Conservation (phyloP, 1,139 yeast species). For the Diutina neorugosa region DNA sequence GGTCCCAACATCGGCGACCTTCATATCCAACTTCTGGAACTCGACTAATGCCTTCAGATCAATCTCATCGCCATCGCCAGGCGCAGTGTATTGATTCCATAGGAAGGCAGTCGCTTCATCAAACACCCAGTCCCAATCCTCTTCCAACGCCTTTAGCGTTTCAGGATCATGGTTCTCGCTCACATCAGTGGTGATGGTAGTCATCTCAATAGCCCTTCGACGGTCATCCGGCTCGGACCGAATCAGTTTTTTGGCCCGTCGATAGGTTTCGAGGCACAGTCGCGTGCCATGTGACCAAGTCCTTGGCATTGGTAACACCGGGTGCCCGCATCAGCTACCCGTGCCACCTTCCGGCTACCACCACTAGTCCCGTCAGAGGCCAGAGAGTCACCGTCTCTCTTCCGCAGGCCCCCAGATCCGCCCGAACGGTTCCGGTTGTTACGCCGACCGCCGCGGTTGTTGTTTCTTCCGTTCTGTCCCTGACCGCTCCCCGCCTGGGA, state of each 20-base stretch:
- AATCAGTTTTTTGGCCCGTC: neutral
- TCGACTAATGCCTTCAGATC: neutral
- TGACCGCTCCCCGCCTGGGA: no score
- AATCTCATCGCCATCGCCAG: neutral
- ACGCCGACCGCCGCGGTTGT: no score
- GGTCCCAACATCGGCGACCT: neutral
- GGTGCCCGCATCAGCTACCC: no score
- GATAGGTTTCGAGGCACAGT: neutral
- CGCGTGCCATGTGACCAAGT: neutral
- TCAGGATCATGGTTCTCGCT: neutral
- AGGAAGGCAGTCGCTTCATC: neutral
- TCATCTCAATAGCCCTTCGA: neutral
- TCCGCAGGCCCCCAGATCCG: no score
- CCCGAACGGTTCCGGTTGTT: no score
- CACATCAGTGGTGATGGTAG: neutral
- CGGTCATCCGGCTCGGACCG: neutral
- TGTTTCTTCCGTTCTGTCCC: no score
- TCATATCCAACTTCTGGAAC: neutral
- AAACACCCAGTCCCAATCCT: no score
- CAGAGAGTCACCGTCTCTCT: no score
- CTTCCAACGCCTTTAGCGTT: neutral
- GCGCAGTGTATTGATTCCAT: neutral
- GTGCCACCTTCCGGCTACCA: no score
- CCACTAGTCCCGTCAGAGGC: no score
- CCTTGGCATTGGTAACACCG: neutral